phyloP scores from a whole-genome alignment of 768 basidiomycete genomes.

The Dendrothele bispora region DNA sequence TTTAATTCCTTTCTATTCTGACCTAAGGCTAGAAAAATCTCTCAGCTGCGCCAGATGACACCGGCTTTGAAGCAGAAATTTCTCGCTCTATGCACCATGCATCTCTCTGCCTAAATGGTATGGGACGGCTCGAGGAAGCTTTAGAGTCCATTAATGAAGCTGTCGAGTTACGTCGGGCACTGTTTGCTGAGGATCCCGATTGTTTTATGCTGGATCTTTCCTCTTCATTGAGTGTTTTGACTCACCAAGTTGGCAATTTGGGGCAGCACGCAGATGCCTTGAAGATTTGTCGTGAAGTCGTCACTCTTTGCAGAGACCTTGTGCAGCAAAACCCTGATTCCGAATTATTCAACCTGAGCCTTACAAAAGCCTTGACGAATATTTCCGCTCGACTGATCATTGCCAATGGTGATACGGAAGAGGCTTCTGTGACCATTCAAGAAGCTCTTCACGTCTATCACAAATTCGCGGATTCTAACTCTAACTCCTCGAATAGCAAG shows the following conservation, averaged over 20 bases:
- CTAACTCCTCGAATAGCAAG: background rate
- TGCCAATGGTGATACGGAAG: background rate
- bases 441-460: background rate
- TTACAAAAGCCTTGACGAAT: background rate
- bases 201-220: background rate
- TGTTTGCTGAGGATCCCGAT: background rate
- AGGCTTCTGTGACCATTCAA: background rate
- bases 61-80: background rate
- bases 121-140: background rate
- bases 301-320: background rate
- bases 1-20: too few species aligned
- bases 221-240: background rate
- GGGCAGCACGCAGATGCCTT: background rate
- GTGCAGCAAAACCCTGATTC: background rate
- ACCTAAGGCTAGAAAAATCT: too few species aligned
- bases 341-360: background rate
- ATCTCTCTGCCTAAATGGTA: background rate
- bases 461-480: background rate
- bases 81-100: background rate
- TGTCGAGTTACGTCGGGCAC: background rate
- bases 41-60: too few species aligned
- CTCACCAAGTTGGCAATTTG: background rate
- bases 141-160: background rate
- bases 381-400: background rate
- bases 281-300: background rate